A percentile compares a stretch with the other conserved stretches of the same genome.
phyloP scores from a whole-genome alignment of 257 asterid species.

The Anisodus tanguticus region DNA sequence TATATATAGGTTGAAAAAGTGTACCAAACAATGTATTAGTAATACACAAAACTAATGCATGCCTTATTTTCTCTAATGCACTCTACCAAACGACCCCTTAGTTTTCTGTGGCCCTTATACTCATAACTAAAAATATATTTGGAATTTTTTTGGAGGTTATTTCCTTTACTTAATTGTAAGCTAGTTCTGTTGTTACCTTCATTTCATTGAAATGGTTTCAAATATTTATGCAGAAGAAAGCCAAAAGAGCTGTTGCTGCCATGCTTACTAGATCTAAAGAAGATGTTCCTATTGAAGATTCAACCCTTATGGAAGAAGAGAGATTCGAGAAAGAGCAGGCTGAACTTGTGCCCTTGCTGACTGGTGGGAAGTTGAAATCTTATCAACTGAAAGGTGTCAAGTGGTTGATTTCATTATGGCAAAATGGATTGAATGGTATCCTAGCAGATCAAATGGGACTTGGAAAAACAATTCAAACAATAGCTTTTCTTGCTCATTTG shows the following conservation, averaged over 20 bases:
- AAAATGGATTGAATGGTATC: conserved; percentile 96
- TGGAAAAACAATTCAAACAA: conserved; percentile 96
- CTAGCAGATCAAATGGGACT: conserved; percentile 99
- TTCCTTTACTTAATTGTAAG: background rate
- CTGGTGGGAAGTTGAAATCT: conserved; percentile 93
- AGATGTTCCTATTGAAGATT: conserved; percentile 64
- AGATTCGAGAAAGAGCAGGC: conserved; percentile 80
- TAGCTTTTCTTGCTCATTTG: conserved; percentile 93
- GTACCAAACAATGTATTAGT: too few relatives aligned
- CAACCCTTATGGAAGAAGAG: conserved; percentile 70
- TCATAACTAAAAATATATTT: background rate
- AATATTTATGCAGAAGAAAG: conserved; percentile 58
- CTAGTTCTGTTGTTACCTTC: conserved; percentile 9
- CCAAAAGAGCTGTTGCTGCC: conserved; percentile 94
- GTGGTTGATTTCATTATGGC: conserved; percentile 99
- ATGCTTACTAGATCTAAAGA: conserved; percentile 86
- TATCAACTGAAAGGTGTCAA: conserved; percentile 95
- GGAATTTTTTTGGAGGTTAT: background rate
- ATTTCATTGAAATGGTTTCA: conserved; percentile 20
- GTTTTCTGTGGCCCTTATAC: conserved; percentile 3
- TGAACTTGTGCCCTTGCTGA: conserved; percentile 83
- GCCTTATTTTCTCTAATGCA: too few relatives aligned
- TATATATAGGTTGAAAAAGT: too few relatives aligned
- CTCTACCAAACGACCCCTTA: too few relatives aligned
- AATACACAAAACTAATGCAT: too few relatives aligned